Evolutionary conservation across 345 rosid genomes (phyloP).

Genomic region (Syzygium aqueum): DNA sequence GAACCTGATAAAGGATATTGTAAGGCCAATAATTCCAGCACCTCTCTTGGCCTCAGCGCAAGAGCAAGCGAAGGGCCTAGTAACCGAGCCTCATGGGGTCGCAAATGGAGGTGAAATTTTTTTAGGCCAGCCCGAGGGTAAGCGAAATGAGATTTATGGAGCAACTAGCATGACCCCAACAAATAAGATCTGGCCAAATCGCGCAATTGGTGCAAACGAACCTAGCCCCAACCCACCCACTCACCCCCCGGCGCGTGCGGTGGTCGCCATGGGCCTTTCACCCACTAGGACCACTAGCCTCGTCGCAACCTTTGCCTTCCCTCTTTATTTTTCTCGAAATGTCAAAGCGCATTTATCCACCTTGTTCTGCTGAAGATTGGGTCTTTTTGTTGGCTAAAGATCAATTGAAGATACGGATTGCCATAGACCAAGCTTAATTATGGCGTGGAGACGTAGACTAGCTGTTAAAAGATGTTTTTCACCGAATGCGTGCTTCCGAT

Average conservation of each 20-base stretch:
- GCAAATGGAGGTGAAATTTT: not conserved
- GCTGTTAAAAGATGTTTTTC: not conserved
- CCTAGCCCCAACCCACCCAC: too few relatives aligned
- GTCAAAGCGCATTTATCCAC: not conserved
- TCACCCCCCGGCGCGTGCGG: too few relatives aligned
- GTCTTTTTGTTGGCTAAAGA: not conserved
- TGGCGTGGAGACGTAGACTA: not conserved
- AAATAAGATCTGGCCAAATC: too few relatives aligned
- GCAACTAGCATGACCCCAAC: too few relatives aligned
- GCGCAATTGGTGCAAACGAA: too few relatives aligned
- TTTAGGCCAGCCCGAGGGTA: not conserved
- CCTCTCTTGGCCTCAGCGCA: not conserved
- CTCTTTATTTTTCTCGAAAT: not conserved
- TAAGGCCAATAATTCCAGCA: not conserved
- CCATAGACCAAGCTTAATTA: not conserved
- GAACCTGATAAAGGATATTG: too few relatives aligned
- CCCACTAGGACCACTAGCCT: too few relatives aligned
- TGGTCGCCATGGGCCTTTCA: too few relatives aligned
- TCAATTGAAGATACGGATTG: not conserved
- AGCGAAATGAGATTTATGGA: not conserved
- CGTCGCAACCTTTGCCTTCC: not conserved
- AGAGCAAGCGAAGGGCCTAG: not conserved
- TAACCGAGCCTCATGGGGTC: not conserved
- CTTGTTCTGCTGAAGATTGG: not conserved
- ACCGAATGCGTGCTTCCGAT: not conserved